Evolutionary conservation across 176 grass and related monocot species (phyloP), one percentile per base, ranked within the genome.

Genomic region (Leersia perrieri): DNA sequence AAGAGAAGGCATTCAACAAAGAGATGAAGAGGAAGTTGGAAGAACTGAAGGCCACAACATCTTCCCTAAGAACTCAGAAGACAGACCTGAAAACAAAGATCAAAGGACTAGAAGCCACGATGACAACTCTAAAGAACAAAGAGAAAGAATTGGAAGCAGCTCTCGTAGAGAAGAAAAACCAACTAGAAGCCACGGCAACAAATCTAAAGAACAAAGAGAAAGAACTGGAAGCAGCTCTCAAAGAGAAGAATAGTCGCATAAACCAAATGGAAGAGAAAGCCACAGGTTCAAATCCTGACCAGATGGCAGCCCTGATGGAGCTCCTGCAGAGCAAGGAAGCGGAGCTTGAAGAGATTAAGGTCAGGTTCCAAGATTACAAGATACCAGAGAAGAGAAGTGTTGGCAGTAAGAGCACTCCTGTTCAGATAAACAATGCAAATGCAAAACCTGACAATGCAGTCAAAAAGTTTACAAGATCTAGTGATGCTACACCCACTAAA

Each of bases 261-360:
- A 94, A 84, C 14, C 42, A 76, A 61, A 68, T 85, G 40, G 89
- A 92, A 53, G 64, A 79, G 18, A 53, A 41, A 25, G 31, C 70
- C 35, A 27, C 72, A 9, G 79, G 65, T 40, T 67, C 84, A 63
- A 78, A 65, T 4, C 25, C 63, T 58, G 86, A 88, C 38, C 88
- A 85, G 75, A 74, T 89, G 64, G 79, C 81, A 73, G 77, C 45
- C 76, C 79, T 98, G n/a, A 90, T 89, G 77, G 74, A 93, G 74
- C 83, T 91, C 45, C 51, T 98, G 18, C 89, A 98, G 57, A 28
- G 67, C 41, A 98, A 95, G 81, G 90, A 98, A 68, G 63, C 75
- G 0, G 84, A 95, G 74, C 91, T 98, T 20, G 92, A 98, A 84
- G 90, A 95, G 74, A 85, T 98, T 65, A 95, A 88, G 74, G 29